Evolutionary conservation across 441 rosid species (phyloP), one percentile per base, ranked within the genome.

Genomic region (Jatropha multifida): DNA sequence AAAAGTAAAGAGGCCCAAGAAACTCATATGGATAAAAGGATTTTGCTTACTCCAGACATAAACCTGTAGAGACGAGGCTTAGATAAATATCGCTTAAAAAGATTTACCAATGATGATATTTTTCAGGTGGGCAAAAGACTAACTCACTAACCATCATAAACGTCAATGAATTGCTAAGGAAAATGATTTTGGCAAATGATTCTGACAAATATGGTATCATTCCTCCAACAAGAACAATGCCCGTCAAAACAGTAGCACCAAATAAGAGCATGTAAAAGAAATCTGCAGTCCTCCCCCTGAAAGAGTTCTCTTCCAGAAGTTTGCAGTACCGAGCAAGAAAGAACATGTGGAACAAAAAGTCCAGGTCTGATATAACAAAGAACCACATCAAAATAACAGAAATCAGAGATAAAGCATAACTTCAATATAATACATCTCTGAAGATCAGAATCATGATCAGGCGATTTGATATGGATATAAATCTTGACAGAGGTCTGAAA

Each of bases 1-100:
- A 74, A 96, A 94, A 63, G 97, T 94, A 83, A 96, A 94, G 40
- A 96, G 87, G 71, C 98, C 99, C 82, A 96, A 85, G 88, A 96
- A 96, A 82, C 98, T 96, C 99, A 96, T 96, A 80, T 92, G 98
- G 81, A 96, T 94, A 71, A 86, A 94, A 71, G 99, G 99, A 80
- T 96, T 96, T 83, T 93, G 99, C 86, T 96, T 96, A 86, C 99
- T 94, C 99, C 99, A 96, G 59, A 96, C 99, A 77, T 96, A 96
- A 44, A 96, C 99, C 99, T 96, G 85, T 59, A 66, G 40, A 65
- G n/a, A 26, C 42, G 20, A 65, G 71, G 58, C 26, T 74, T 59
- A 52, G 68, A 52, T 26, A 55, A 71, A 54, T 38, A 20, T 44
- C 66, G 23, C 32, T 62, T 12, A 72, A 72, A 74, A 72, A 42